A percentile compares a stretch with the other conserved stretches of the same genome.
Conservation (phyloP, 1,284 basidiomycete species). For the Pulveroboletus sp. region DNA sequence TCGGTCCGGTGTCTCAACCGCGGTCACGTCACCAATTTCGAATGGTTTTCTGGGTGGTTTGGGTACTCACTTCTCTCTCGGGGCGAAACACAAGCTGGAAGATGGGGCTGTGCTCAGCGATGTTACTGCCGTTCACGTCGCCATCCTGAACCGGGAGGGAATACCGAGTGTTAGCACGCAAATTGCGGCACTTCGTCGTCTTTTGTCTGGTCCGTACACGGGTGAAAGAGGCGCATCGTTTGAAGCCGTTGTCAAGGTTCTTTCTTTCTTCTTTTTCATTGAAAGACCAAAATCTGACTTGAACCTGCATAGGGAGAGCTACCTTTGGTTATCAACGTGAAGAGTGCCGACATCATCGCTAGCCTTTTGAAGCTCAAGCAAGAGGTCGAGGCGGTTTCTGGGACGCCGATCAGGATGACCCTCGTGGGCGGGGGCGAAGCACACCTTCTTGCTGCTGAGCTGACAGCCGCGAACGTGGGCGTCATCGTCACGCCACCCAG, state of each 20-base stretch:
- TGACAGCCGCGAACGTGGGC: conserved; percentile 71
- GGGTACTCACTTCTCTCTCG: conserved; percentile 64
- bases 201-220: conserved; percentile 54
- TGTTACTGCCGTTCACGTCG: conserved; percentile 60
- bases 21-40: conserved; percentile 58
- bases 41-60: conserved; percentile 65
- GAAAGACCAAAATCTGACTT: conserved; percentile 5
- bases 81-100: conserved; percentile 65
- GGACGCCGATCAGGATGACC: conserved; percentile 51
- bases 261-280: too few species aligned
- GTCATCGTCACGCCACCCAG: conserved; percentile 67
- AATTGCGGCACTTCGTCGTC: conserved; percentile 60
- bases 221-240: conserved; percentile 57
- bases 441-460: conserved; percentile 71
- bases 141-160: conserved; percentile 41
- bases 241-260: conserved; percentile 44
- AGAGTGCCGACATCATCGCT: conserved; percentile 77
- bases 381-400: conserved; percentile 56
- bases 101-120: conserved; percentile 65
- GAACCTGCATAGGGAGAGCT: conserved; percentile 43
- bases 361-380: conserved; percentile 74
- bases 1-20: conserved; percentile 64
- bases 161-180: conserved; percentile 61
- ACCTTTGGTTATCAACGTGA: conserved; percentile 56
- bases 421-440: conserved; percentile 75